A percentile compares a stretch with the other conserved stretches of the same genome.
These are phyloP conservation scores for Penicillium malachiteum DNA, from an alignment of 495 filamentous ascomycete genomes.

Conservation along the genomic window DNA sequence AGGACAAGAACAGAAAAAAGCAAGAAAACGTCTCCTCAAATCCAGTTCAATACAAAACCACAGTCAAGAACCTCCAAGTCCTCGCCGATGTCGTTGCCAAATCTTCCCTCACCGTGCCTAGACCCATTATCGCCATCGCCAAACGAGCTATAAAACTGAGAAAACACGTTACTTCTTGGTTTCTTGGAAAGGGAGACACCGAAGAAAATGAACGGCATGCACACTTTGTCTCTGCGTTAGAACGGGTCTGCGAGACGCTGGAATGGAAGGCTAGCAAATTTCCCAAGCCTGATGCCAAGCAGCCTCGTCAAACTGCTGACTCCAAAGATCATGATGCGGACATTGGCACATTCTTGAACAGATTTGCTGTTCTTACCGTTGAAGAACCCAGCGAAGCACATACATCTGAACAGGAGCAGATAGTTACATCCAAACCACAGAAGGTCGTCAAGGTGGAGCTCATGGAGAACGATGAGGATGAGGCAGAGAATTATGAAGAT, in stretches of 20 bases:
- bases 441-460: conserved; percentile 25
- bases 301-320: conserved; percentile 14
- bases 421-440: conserved; percentile 12
- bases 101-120: conserved; percentile 26
- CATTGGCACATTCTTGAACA: conserved; percentile 22
- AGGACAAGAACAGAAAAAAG: conserved; percentile 18
- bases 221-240: conserved; percentile 29
- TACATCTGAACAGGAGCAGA: conserved; percentile 8
- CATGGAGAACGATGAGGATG: conserved; percentile 17
- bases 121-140: conserved; percentile 22
- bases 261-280: conserved; percentile 24
- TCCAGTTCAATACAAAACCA: conserved; percentile 19
- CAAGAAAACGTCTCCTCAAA: background rate
- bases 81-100: conserved; percentile 28
- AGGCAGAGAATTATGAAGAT: conserved; percentile 16
- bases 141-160: conserved; percentile 32
- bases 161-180: conserved; percentile 31
- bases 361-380: conserved; percentile 31
- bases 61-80: conserved; percentile 27
- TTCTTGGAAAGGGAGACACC: conserved; percentile 25
- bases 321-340: conserved; percentile 8
- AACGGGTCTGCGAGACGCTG: conserved; percentile 21
- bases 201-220: conserved; percentile 21
- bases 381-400: conserved; percentile 28
- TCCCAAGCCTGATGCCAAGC: conserved; percentile 16